A percentile compares a stretch with the other conserved stretches of the same genome.
Conservation (phyloP, 345 rosid genomes). For the Boechera retrofracta region DNA sequence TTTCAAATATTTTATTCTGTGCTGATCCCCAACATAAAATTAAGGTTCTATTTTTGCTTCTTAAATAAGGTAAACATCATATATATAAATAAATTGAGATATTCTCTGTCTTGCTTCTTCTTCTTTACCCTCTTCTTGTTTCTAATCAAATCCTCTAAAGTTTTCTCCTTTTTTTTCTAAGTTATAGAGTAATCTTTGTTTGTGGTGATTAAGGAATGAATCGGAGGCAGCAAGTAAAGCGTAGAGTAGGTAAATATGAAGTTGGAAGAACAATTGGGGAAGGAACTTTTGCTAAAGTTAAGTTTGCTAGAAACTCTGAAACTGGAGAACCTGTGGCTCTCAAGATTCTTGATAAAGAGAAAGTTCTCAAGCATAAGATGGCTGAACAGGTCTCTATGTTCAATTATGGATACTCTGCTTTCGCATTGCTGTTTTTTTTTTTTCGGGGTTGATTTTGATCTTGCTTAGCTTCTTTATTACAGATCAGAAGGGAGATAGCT, state of each 20-base stretch:
- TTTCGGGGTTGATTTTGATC: background rate
- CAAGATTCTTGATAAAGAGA: constrained; percentile 96
- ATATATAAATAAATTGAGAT: background rate
- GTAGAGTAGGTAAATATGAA: constrained; percentile 87
- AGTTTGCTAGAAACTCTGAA: constrained; percentile 89
- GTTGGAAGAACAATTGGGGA: constrained; percentile 98
- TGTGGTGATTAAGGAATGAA: constrained; percentile 26
- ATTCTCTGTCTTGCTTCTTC: constrained; percentile 3
- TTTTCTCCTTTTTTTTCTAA: background rate
- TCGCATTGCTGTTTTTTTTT: background rate
- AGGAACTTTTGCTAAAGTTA: constrained; percentile 97
- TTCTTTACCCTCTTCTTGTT: background rate
- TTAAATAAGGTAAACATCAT: background rate
- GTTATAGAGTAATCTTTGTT: background rate
- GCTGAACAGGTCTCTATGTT: constrained; percentile 78
- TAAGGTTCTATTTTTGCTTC: constrained; percentile 29
- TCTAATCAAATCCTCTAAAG: background rate
- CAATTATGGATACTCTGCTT: background rate
- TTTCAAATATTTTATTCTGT: constrained; percentile 27
- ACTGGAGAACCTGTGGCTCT: constrained; percentile 87
- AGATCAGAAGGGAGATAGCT: constrained; percentile 91
- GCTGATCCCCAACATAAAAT: constrained; percentile 3
- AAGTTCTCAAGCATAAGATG: constrained; percentile 96
- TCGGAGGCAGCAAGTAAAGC: constrained; percentile 59
- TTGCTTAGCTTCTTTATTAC: constrained; percentile 30